These are phyloP conservation scores for Trypanosoma conorhini DNA, from an alignment of 208 protist species.

Conservation along the genomic window DNA sequence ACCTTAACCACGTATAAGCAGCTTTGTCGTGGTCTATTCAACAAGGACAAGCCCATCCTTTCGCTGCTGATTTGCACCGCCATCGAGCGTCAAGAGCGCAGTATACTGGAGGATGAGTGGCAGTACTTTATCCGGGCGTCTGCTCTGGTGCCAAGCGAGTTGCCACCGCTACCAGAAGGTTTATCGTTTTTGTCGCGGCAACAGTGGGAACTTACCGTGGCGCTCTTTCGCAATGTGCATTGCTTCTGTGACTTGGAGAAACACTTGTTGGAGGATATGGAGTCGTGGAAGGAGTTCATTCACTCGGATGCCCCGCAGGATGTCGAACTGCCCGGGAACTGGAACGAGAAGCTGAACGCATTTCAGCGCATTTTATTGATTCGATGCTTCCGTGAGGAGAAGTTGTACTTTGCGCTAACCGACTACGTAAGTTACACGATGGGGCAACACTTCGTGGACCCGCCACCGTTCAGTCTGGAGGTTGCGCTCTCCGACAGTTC, in stretches of 20 bases:
- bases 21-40: constrained; percentile 98
- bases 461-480: constrained; percentile 93
- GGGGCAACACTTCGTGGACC: constrained; percentile 92
- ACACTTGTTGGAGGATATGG: constrained; percentile 43
- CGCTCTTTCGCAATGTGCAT: constrained; percentile 78
- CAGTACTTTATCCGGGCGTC: constrained; percentile 92
- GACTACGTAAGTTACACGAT: constrained; percentile 92
- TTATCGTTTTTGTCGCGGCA: constrained; percentile 70
- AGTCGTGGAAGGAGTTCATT: constrained; percentile 68
- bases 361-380: constrained; percentile 96
- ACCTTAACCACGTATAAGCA: constrained; percentile 94
- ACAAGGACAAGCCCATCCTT: constrained; percentile 97
- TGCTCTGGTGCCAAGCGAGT: constrained; percentile 80
- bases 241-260: constrained; percentile 61
- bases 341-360: constrained; percentile 52
- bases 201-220: constrained; percentile 88
- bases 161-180: constrained; percentile 44
- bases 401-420: constrained; percentile 90
- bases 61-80: constrained; percentile 94
- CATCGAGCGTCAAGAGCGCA: constrained; percentile 69
- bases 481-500: constrained; percentile 87
- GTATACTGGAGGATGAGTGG: constrained; percentile 88
- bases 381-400: constrained; percentile 94
- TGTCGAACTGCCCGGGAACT: constrained; percentile 52
- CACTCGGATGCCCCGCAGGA: constrained; percentile 65